Percentiles rank a stretch among this genome's conserved stretches.
phyloP scores from a whole-genome alignment of 768 basidiomycete species.

The Hemileccinum impolitum region DNA sequence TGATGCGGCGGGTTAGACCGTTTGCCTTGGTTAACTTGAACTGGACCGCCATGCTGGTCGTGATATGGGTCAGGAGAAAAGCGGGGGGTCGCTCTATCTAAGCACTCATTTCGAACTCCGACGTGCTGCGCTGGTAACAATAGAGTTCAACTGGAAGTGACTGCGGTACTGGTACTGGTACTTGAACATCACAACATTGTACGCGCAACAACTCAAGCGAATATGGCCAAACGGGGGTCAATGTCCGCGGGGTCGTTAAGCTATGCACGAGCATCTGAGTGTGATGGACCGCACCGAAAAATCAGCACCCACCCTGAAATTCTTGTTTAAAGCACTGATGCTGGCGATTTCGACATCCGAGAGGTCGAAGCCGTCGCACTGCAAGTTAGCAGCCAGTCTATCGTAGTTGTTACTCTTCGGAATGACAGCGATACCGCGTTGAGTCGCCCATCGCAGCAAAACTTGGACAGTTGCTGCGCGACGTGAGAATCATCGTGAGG shows the following conservation, averaged over 20 bases:
- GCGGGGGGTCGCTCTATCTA: slow-evolving; percentile 12
- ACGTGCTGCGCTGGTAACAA: slow-evolving; percentile 30
- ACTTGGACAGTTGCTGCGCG: slow-evolving; percentile 53
- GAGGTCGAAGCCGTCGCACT: slow-evolving; percentile 47
- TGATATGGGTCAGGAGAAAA: slow-evolving; percentile 30
- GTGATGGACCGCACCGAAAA: not conserved
- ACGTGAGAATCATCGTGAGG: not conserved
- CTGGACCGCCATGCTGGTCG: slow-evolving; percentile 42
- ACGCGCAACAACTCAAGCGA: slow-evolving; percentile 45
- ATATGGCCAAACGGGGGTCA: slow-evolving; percentile 63
- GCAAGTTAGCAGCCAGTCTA: slow-evolving; percentile 44
- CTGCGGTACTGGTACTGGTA: too few species aligned
- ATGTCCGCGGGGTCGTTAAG: slow-evolving; percentile 70
- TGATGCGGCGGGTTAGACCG: slow-evolving; percentile 57
- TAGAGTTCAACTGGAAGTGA: too few species aligned
- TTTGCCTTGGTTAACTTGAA: slow-evolving; percentile 65
- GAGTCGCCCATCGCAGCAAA: slow-evolving; percentile 75
- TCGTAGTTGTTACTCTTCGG: slow-evolving; percentile 59
- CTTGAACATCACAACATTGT: not conserved
- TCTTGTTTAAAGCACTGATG: slow-evolving; percentile 59
- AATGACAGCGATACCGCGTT: slow-evolving; percentile 69
- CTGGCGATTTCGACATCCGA: slow-evolving; percentile 52
- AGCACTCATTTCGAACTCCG: slow-evolving; percentile 41
- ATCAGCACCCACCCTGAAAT: slow-evolving; percentile 51
- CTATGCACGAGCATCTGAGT: slow-evolving; percentile 32